Evolutionary conservation across 2,329 filamentous ascomycete species (phyloP).

Genomic region (Leptographium galeiforme): DNA sequence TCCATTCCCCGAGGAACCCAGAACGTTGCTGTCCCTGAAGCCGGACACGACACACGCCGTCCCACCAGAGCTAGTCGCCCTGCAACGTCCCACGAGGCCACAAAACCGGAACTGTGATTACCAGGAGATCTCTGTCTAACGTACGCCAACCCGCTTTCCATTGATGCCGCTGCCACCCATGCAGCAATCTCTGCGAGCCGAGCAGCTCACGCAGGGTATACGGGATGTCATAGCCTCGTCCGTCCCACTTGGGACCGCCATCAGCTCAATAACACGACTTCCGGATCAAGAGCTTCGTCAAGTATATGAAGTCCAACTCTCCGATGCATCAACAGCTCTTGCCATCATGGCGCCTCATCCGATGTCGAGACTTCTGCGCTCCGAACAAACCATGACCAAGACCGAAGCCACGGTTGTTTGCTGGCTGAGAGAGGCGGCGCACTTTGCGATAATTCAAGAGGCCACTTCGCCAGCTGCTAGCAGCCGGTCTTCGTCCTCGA

Average conservation of each 20-base stretch:
- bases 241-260: slow-evolving; percentile 17
- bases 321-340: slow-evolving; percentile 25
- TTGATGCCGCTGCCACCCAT: slow-evolving; percentile 16
- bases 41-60: background rate
- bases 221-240: slow-evolving; percentile 20
- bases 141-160: background rate
- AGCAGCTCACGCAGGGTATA: slow-evolving; percentile 16
- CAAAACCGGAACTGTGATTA: slow-evolving; percentile 5
- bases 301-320: slow-evolving; percentile 28
- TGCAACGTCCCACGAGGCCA: slow-evolving; percentile 9
- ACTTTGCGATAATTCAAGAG: background rate
- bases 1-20: background rate
- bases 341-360: slow-evolving; percentile 29
- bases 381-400: slow-evolving; percentile 28
- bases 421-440: slow-evolving; percentile 24
- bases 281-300: slow-evolving; percentile 22
- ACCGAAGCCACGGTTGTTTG: slow-evolving; percentile 31
- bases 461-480: background rate
- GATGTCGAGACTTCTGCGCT: slow-evolving; percentile 31
- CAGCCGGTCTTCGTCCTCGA: background rate
- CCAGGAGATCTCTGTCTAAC: slow-evolving; percentile 8
- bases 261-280: slow-evolving; percentile 21
- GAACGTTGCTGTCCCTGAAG: background rate
- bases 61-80: slow-evolving; percentile 1
- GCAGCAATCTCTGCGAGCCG: slow-evolving; percentile 16